Evolutionary conservation across 2,329 filamentous ascomycete species (phyloP).

Genomic region (Zymoseptoria brevis): DNA sequence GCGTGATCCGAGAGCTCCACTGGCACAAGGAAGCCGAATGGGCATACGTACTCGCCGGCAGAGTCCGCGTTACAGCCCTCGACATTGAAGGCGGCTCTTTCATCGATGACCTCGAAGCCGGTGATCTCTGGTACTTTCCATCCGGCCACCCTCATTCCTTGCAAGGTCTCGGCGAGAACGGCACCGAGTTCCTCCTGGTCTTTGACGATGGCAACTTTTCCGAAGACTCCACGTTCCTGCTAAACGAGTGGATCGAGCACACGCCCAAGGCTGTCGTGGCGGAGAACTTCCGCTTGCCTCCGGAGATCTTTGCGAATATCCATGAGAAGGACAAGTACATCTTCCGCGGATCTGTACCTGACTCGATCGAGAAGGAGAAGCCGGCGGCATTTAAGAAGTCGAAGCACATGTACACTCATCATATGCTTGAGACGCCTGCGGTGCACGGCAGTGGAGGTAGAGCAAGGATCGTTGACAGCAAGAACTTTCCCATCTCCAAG

Average conservation of each 20-base stretch:
- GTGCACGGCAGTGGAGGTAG: conserved; percentile 59
- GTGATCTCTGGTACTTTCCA: conserved; percentile 77
- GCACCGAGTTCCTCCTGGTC: conserved; percentile 56
- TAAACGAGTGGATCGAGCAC: conserved; percentile 67
- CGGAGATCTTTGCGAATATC: conserved; percentile 61
- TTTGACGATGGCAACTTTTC: conserved; percentile 54
- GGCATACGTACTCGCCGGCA: conserved; percentile 61
- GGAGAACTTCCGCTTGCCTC: conserved; percentile 67
- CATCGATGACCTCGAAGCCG: conserved; percentile 66
- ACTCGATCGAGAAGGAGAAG: conserved; percentile 56
- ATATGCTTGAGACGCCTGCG: conserved; percentile 62
- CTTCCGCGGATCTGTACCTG: conserved; percentile 59
- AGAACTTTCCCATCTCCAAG: conserved; percentile 65
- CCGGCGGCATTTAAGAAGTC: conserved; percentile 59
- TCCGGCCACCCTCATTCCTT: conserved; percentile 69
- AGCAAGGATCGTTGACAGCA: conserved; percentile 68
- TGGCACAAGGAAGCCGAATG: conserved; percentile 78
- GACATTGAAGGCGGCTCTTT: conserved; percentile 70
- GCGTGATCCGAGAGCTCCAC: conserved; percentile 68
- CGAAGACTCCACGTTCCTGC: conserved; percentile 61
- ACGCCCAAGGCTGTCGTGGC: conserved; percentile 64
- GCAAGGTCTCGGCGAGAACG: conserved; percentile 61
- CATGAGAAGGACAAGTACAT: conserved; percentile 66
- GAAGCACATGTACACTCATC: conserved; percentile 61
- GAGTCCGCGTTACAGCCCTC: conserved; percentile 63